A percentile compares a stretch with the other conserved stretches of the same genome.
Evolutionary conservation across 2,329 filamentous ascomycete species (phyloP).

Genomic region (Colletotrichum sojae): DNA sequence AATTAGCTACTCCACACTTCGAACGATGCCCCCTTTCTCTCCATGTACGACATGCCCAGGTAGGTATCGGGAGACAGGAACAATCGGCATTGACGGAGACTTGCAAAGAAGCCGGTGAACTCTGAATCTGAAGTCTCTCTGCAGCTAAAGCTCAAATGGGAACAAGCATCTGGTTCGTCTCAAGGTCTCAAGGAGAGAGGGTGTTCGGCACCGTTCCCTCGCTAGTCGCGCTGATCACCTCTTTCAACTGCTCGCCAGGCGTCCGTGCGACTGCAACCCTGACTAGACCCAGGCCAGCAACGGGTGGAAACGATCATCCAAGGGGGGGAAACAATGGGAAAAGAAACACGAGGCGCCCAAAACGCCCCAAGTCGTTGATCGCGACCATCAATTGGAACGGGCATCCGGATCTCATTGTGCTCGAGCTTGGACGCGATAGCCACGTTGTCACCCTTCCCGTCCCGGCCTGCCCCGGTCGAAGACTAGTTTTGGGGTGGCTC

Average conservation of each 20-base stretch:
- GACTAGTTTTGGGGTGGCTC: neutral
- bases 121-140: no score
- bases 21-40: conserved; percentile 27
- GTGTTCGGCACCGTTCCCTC: neutral
- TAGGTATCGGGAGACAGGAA: neutral
- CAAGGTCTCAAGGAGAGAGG: neutral
- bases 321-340: neutral
- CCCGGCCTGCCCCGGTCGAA: neutral
- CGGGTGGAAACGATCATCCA: no score
- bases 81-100: neutral
- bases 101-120: neutral
- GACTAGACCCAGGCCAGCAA: neutral
- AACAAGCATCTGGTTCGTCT: conserved; percentile 16
- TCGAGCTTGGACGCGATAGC: conserved; percentile 1
- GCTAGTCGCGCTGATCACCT: conserved; percentile 13
- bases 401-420: neutral
- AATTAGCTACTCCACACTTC: conserved; percentile 21
- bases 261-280: conserved; percentile 37
- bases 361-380: no score
- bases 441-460: conserved; percentile 18
- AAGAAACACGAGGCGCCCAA: neutral
- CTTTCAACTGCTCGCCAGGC: neutral
- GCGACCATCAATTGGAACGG: no score
- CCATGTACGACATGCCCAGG: neutral
- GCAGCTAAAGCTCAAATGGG: no score